These are phyloP conservation scores for Aegilops speltoides DNA, from an alignment of 176 grass and related monocot species.

Conservation along the genomic window DNA sequence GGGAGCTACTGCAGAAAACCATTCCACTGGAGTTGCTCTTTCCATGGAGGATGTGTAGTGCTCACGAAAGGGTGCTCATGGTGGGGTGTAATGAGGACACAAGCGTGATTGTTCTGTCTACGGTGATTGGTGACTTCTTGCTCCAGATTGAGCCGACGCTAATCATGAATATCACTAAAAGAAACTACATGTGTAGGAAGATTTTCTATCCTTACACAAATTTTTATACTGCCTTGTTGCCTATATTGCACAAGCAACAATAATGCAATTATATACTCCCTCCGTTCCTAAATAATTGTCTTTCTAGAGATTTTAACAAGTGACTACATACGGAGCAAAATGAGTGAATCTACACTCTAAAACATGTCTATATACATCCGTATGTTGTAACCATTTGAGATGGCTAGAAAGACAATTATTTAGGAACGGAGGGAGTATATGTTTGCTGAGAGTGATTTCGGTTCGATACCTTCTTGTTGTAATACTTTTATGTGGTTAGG, in stretches of 20 bases:
- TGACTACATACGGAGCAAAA: too few relatives aligned
- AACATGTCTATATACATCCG: too few relatives aligned
- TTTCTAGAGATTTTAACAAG: too few relatives aligned
- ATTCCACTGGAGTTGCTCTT: not conserved
- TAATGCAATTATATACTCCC: not conserved
- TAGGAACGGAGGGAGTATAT: too few relatives aligned
- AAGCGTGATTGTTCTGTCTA: not conserved
- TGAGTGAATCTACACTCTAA: too few relatives aligned
- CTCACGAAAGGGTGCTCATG: not conserved
- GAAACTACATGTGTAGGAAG: not conserved
- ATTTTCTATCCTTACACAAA: not conserved
- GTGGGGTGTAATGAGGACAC: not conserved
- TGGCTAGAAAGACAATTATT: too few relatives aligned
- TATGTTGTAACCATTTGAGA: too few relatives aligned
- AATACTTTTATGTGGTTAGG: not conserved
- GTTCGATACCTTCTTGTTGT: not conserved
- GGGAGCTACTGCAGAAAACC: not conserved
- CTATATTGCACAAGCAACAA: not conserved
- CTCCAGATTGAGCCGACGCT: not conserved
- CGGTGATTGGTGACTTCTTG: not conserved
- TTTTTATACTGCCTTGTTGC: not conserved
- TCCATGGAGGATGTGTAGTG: not conserved
- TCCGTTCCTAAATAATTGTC: too few relatives aligned
- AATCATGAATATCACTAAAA: not conserved
- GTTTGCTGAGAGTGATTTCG: not conserved